Evolutionary conservation across 257 asterid species (phyloP).

Genomic region (Leonotis leonurus): DNA sequence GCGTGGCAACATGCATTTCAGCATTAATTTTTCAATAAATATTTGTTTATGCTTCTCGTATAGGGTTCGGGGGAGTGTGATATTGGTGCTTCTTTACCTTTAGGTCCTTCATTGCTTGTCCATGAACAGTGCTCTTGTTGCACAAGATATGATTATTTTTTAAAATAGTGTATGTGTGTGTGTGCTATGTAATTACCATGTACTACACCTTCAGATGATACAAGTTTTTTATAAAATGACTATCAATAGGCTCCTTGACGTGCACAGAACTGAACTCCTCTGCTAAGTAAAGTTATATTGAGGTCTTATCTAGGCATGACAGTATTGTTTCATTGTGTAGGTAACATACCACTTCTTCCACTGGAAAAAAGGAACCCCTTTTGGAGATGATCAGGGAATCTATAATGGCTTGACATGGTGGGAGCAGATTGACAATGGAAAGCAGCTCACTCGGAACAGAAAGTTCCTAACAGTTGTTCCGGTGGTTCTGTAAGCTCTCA

Average conservation of each 20-base stretch:
- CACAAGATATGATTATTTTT: too few species aligned
- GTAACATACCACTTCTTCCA: slow-evolving; percentile 85
- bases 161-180: too few species aligned
- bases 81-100: not conserved
- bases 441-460: slow-evolving; percentile 89
- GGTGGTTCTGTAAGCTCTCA: slow-evolving; percentile 69
- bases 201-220: not conserved
- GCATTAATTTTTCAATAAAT: not conserved
- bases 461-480: slow-evolving; percentile 89
- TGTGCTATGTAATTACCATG: not conserved
- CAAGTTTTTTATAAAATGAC: not conserved
- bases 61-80: not conserved
- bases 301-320: slow-evolving; percentile 15
- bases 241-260: not conserved
- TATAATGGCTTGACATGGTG: slow-evolving; percentile 88
- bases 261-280: too few species aligned
- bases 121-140: not conserved
- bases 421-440: slow-evolving; percentile 90
- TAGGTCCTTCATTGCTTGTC: not conserved
- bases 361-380: slow-evolving; percentile 94
- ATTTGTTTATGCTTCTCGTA: not conserved
- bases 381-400: slow-evolving; percentile 92
- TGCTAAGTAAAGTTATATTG: too few species aligned
- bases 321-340: slow-evolving; percentile 27
- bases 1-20: not conserved